phyloP scores from a whole-genome alignment of 768 basidiomycete genomes.

The Dioszegia crocea region DNA sequence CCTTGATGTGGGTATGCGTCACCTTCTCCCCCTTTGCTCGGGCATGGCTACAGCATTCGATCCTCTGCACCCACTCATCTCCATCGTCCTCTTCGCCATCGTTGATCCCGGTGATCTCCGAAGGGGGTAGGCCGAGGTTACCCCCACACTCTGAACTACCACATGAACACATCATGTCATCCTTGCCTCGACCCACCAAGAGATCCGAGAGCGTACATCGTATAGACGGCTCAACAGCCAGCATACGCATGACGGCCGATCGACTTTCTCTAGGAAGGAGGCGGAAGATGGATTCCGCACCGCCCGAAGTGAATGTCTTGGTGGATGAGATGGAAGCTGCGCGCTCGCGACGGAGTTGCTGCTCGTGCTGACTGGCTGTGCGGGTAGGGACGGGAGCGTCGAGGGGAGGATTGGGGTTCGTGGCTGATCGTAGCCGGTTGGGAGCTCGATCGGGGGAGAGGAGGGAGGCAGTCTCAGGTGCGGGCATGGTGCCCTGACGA shows the following conservation, averaged over 20 bases:
- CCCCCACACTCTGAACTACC: slow-evolving; percentile 54
- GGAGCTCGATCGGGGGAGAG: slow-evolving; percentile 7
- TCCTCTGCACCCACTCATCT: slow-evolving; percentile 79
- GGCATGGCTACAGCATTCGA: slow-evolving; percentile 53
- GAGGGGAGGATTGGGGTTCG: slow-evolving; percentile 5
- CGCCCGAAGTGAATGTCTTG: slow-evolving; percentile 64
- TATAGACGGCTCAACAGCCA: slow-evolving; percentile 78
- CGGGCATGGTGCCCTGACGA: slow-evolving; percentile 28
- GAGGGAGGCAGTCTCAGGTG: slow-evolving; percentile 18
- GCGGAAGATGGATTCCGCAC: slow-evolving; percentile 92
- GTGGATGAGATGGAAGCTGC: slow-evolving; percentile 49
- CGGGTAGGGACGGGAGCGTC: not conserved
- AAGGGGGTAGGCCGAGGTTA: slow-evolving; percentile 52
- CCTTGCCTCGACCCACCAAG: slow-evolving; percentile 72
- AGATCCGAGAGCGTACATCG: slow-evolving; percentile 91
- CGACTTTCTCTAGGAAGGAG: slow-evolving; percentile 90
- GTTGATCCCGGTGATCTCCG: slow-evolving; percentile 48
- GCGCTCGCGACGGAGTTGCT: slow-evolving; percentile 26
- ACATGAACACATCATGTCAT: slow-evolving; percentile 76
- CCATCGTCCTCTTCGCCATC: slow-evolving; percentile 59
- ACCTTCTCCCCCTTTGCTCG: slow-evolving; percentile 9
- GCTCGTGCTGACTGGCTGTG: slow-evolving; percentile 13
- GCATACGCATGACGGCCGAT: slow-evolving; percentile 84
- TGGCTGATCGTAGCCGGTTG: not conserved
- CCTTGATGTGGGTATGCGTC: slow-evolving; percentile 47